phyloP scores from a whole-genome alignment of 257 asterid species.

The Lithospermum erythrorhizon region DNA sequence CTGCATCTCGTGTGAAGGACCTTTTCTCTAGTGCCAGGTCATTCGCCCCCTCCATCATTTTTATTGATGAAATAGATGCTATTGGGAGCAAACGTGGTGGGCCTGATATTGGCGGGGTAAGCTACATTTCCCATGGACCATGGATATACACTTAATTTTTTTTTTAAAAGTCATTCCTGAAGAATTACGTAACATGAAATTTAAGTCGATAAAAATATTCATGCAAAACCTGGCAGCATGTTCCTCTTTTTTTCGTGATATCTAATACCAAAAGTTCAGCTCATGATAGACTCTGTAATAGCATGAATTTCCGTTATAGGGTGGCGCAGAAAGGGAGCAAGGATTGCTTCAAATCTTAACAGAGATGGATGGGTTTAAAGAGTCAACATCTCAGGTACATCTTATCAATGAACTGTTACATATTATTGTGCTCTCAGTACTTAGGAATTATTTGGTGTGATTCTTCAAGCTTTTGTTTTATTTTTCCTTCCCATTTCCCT shows the following conservation, averaged over 20 bases:
- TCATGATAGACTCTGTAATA: not conserved
- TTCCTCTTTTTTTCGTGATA: not conserved
- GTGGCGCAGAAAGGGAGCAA: conserved; percentile 99
- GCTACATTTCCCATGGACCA: conserved; percentile 10
- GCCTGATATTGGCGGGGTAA: conserved; percentile 99
- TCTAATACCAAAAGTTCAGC: not conserved
- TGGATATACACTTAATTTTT: no score
- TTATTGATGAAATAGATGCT: conserved; percentile 98
- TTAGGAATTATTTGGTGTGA: not conserved
- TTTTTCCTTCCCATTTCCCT: not conserved
- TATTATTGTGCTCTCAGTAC: not conserved
- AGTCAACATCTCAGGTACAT: conserved; percentile 75
- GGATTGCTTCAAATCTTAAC: conserved; percentile 96
- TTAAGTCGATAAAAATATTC: not conserved
- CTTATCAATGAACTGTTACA: not conserved
- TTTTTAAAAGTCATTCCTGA: no score
- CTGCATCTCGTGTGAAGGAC: conserved; percentile 99
- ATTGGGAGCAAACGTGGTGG: conserved; percentile 99
- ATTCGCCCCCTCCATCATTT: conserved; percentile 92
- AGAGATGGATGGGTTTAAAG: conserved; percentile 98
- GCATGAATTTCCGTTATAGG: conserved; percentile 38
- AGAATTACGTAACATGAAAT: not conserved
- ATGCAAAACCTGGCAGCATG: not conserved
- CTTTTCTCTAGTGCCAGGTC: conserved; percentile 95
- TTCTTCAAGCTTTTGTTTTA: not conserved